Evolutionary conservation across 805 yeast species (phyloP).

Genomic region (Gaillardinia entomophila): DNA sequence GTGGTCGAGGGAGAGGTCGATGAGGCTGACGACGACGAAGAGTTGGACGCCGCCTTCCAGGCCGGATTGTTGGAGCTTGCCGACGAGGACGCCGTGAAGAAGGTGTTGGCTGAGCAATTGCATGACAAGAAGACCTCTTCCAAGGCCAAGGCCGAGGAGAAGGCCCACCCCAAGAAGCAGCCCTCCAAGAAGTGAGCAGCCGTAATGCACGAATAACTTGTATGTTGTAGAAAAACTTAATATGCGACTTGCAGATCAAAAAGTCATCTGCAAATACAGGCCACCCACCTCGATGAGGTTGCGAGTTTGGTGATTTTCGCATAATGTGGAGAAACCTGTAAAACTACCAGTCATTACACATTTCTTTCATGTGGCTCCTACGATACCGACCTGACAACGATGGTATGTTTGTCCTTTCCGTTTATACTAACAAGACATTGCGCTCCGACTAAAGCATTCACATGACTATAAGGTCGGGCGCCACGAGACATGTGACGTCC

Average conservation of each 20-base stretch:
- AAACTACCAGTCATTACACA: not conserved
- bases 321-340: too few relatives aligned
- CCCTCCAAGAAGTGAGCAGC: too few relatives aligned
- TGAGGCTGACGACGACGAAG: slow-evolving; percentile 14
- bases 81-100: slow-evolving; percentile 65
- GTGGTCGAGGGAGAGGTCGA: slow-evolving; percentile 27
- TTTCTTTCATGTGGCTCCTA: slow-evolving; percentile 11
- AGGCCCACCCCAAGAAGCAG: slow-evolving; percentile 8
- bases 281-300: too few relatives aligned
- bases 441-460: too few relatives aligned
- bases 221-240: too few relatives aligned
- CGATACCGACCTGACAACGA: slow-evolving; percentile 4
- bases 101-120: slow-evolving; percentile 55
- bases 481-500: slow-evolving; percentile 19
- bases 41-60: slow-evolving; percentile 46
- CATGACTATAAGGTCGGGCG: slow-evolving; percentile 21
- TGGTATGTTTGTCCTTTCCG: too few relatives aligned
- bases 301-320: too few relatives aligned
- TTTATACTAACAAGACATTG: too few relatives aligned
- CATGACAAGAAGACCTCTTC: slow-evolving; percentile 5
- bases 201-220: too few relatives aligned
- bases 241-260: too few relatives aligned
- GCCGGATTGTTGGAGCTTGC: slow-evolving; percentile 77
- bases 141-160: slow-evolving; percentile 15
- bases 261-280: too few relatives aligned